Base-by-base conservation (phyloP, 2,329 filamentous ascomycete species). In the Metarhizium album region DNA sequence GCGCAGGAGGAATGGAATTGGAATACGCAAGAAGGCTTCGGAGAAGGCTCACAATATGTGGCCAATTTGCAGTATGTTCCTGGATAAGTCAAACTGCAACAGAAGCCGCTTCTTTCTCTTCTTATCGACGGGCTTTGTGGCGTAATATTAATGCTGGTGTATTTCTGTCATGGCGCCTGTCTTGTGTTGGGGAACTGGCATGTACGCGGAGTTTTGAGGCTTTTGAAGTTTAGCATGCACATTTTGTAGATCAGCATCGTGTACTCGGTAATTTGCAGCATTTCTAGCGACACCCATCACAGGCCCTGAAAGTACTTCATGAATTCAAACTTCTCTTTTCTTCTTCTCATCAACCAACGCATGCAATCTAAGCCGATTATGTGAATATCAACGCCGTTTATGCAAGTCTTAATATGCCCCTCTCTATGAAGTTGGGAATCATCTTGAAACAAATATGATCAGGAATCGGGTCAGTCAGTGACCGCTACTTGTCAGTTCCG, bases 1-100 rank as follows among this genome's bases (percentile, higher is more conserved):
- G 48, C 48, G 42, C 56, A 56, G 29, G 59, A 60, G 11, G 60
- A 58, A 6, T 67, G 67, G 67, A 61, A 67, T 45, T 66, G 66
- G 62, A 60, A 65, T 48, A 60, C 61, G 51, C 61, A 58, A 38
- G 66, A 69, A 49, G 64, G 64, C 22, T 64, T 67, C 49, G 59
- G 58, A 24, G 57, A 63, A 46, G 58, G 54, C 37, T 56, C 54
- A 46, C 52, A 55, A 13, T 55, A 59, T 52, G 53, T 59, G 40
- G 57, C 55, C 31, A 56, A 59, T 56, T 57, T 57, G 46, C 55
- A 63, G 60, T 65, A 66, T 60, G 63, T 65, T 61, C 60, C 62
- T 24, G 54, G 51, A 56, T 35, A 35, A 35, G 33, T n/a, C 11
- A 11, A 5, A 5, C 5, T 5, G 29, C 11, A 16, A 11, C 11